These are phyloP conservation scores for Dioscorea zingiberensis DNA, from an alignment of 106 monocot species.

Conservation along the genomic window DNA sequence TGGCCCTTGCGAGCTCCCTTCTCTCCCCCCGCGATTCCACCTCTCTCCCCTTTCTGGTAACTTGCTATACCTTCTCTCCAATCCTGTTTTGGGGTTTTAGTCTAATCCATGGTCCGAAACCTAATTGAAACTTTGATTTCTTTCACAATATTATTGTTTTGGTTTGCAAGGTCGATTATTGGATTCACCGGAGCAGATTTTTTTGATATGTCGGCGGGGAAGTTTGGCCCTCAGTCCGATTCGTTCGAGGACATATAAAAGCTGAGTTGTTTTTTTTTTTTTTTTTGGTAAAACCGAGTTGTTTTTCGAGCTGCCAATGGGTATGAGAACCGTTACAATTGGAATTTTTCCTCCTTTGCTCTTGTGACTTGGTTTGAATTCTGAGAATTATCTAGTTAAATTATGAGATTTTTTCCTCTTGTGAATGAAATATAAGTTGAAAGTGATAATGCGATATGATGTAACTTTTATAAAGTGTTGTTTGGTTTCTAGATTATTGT, in stretches of 20 bases:
- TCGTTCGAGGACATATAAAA: constrained; percentile 1
- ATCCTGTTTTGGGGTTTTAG: background rate
- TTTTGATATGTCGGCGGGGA: background rate
- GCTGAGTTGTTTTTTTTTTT: too few relatives aligned
- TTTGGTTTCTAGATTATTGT: too few relatives aligned
- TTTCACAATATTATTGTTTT: background rate
- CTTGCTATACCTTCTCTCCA: background rate
- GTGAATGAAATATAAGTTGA: too few relatives aligned
- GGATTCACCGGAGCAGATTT: constrained; percentile 6
- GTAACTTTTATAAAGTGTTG: too few relatives aligned
- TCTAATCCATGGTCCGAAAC: background rate
- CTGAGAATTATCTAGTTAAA: too few relatives aligned
- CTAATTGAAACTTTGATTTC: background rate
- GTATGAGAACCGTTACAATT: constrained; percentile 4
- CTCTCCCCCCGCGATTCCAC: constrained; percentile 14
- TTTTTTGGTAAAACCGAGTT: too few relatives aligned
- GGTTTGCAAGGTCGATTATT: constrained; percentile 11
- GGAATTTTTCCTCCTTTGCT: too few relatives aligned
- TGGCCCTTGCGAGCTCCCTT: constrained; percentile 18
- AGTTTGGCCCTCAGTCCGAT: constrained; percentile 1
- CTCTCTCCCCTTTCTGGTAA: background rate
- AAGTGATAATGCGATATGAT: too few relatives aligned
- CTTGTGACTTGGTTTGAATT: too few relatives aligned
- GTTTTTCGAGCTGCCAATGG: constrained; percentile 20
- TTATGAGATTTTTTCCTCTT: too few relatives aligned